Evolutionary conservation across 2,329 filamentous ascomycete species (phyloP), one percentile per base, ranked within the genome.

Genomic region (Ophiosphaerella korrae): DNA sequence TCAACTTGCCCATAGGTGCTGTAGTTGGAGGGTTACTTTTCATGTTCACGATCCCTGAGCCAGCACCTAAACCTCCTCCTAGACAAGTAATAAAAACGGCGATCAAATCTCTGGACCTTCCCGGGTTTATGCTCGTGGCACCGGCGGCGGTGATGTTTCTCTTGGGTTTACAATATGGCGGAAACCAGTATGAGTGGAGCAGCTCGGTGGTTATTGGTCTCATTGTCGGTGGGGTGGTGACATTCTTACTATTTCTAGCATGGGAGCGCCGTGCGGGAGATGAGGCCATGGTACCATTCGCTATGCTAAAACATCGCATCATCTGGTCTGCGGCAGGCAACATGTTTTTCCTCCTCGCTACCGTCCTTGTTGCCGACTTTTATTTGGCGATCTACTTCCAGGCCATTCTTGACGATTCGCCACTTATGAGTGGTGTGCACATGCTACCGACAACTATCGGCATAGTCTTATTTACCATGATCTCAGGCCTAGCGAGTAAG

Each of bases 341-440:
- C 6, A 74, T 89, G 0, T 87, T 89, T 68, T 84, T 82, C 43
- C 65, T 82, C 8, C 84, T 84, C 0, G 76, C 77, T 55, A 75
- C 71, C 35, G 86, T 86, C 62, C 84, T 87, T 42, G 83, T 80
- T 0, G 78, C 78, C 1, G 81, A 83, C 36, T 90, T 88, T 70
- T 90, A 87, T 60, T 74, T 90, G 2, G 88, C 88, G 0, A 77
- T 90, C 0, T 90, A 87, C 69, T 88, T 88, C 48, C 88, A 91
- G 67, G 80, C 83, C 4, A 85, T 85, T 1, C 79, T 84, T 3
- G 78, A 78, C 24, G 82, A 82, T 2, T 78, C 78, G 2, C 58
- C 63, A 9, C 42, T 57, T 2, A 29, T 52, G 26, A 66, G 61
- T 16, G 63, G 64, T 8, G 40, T 57, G 8, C 52, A 54, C 3